These are phyloP conservation scores for Pythium oligandrum DNA, from an alignment of 352 stramenopile species.

Conservation along the genomic window DNA sequence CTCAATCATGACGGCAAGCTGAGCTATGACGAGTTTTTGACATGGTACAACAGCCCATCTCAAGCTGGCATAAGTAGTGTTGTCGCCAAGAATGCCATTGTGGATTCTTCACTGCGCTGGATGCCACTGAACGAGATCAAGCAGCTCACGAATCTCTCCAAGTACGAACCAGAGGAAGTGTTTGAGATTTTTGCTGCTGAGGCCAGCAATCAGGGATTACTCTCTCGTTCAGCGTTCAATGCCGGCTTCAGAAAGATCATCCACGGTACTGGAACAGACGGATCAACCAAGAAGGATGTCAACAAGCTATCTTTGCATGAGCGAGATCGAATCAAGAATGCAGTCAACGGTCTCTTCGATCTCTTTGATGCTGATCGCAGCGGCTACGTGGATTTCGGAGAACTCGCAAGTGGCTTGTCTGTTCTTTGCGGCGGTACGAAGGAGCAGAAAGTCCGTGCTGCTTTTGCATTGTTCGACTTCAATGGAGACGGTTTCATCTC, in stretches of 20 bases:
- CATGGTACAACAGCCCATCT: slow-evolving; percentile 76
- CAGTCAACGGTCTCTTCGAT: slow-evolving; percentile 72
- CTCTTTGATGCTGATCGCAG: slow-evolving; percentile 75
- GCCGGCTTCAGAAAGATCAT: slow-evolving; percentile 74
- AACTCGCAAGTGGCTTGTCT: slow-evolving; percentile 77
- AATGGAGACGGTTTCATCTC: slow-evolving; percentile 88
- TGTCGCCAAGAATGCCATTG: slow-evolving; percentile 65
- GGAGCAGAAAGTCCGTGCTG: slow-evolving; percentile 80
- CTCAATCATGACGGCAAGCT: slow-evolving; percentile 74
- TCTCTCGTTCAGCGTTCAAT: slow-evolving; percentile 74
- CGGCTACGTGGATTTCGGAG: slow-evolving; percentile 76
- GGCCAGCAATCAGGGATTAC: slow-evolving; percentile 61
- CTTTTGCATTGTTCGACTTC: slow-evolving; percentile 86
- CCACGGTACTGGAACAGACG: slow-evolving; percentile 16
- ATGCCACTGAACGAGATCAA: slow-evolving; percentile 83
- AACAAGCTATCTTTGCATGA: slow-evolving; percentile 18
- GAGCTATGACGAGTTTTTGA: slow-evolving; percentile 85
- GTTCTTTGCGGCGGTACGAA: slow-evolving; percentile 82
- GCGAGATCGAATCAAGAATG: slow-evolving; percentile 42
- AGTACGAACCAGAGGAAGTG: slow-evolving; percentile 76
- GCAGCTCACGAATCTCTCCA: slow-evolving; percentile 72
- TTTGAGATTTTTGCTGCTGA: slow-evolving; percentile 85
- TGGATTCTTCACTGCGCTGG: slow-evolving; percentile 74
- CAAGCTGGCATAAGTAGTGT: slow-evolving; percentile 63
- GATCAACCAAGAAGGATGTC: slow-evolving; percentile 3